Percentiles rank a stretch among this genome's conserved stretches.
phyloP scores from a whole-genome alignment of 2,329 filamentous ascomycete genomes.

The Trichoderma aggressivum region DNA sequence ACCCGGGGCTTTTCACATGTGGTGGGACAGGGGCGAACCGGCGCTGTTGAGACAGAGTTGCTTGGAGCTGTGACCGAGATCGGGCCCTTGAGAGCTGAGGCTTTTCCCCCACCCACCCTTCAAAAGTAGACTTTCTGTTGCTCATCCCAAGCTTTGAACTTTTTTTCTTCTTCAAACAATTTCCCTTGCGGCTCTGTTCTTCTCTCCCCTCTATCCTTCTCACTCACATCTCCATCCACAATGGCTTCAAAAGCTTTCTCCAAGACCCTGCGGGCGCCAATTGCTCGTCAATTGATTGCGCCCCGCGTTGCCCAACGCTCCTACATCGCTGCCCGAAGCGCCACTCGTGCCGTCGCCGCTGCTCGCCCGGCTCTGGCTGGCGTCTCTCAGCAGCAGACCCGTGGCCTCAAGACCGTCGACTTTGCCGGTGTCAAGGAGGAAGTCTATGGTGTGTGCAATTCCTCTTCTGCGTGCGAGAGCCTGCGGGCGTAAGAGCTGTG shows the following conservation, averaged over 20 bases:
- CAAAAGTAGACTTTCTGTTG: conserved; percentile 16
- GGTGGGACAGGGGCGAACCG: background rate
- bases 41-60: background rate
- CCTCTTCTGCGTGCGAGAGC: background rate
- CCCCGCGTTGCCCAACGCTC: conserved; percentile 60
- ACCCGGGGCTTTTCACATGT: conserved; percentile 12
- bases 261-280: conserved; percentile 61
- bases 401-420: conserved; percentile 98
- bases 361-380: conserved; percentile 50
- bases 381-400: conserved; percentile 63
- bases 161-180: background rate
- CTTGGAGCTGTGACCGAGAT: conserved; percentile 14
- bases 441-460: conserved; percentile 69
- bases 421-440: conserved; percentile 94
- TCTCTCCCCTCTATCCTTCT: conserved; percentile 1
- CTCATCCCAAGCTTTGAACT: conserved; percentile 6
- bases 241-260: conserved; percentile 78
- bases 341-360: conserved; percentile 52
- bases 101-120: conserved; percentile 18
- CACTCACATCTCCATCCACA: conserved; percentile 32
- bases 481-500: background rate
- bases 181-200: background rate
- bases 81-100: conserved; percentile 8
- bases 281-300: conserved; percentile 61
- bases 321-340: conserved; percentile 57